Evolutionary conservation across 768 basidiomycete species (phyloP).

Genomic region (Rickenella mellea): DNA sequence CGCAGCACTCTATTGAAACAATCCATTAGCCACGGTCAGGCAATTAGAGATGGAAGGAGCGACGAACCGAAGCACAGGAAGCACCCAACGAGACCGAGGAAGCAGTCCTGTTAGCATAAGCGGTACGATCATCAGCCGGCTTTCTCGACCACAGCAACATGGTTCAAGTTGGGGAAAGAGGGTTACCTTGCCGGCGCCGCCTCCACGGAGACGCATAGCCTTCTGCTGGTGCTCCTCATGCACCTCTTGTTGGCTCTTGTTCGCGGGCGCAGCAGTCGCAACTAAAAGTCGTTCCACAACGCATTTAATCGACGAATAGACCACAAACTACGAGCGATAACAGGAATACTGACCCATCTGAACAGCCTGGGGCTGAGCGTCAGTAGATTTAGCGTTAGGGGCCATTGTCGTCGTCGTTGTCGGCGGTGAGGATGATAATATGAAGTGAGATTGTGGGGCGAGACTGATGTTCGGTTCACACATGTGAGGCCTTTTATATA

Average conservation of each 20-base stretch:
- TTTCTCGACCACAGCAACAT: not conserved
- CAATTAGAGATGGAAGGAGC: not conserved
- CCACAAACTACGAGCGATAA: too few species aligned
- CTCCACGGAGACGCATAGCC: slow-evolving; percentile 57
- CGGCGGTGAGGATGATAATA: too few species aligned
- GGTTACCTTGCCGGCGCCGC: slow-evolving; percentile 56
- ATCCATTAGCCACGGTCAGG: not conserved
- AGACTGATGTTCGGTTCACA: too few species aligned
- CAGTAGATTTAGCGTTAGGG: too few species aligned
- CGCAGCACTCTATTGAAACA: slow-evolving; percentile 49
- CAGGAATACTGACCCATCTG: too few species aligned
- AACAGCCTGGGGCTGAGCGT: too few species aligned
- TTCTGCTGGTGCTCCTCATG: slow-evolving; percentile 32
- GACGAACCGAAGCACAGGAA: slow-evolving; percentile 66
- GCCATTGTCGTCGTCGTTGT: too few species aligned
- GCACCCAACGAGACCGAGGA: slow-evolving; percentile 49
- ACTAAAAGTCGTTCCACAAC: too few species aligned
- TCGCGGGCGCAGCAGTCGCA: slow-evolving; percentile 26
- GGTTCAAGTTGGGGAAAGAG: not conserved
- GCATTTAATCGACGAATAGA: too few species aligned
- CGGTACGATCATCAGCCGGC: not conserved
- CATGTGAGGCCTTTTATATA: too few species aligned
- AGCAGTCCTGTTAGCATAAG: slow-evolving; percentile 46
- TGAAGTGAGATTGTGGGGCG: too few species aligned
- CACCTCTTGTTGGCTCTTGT: slow-evolving; percentile 21